These are phyloP conservation scores for Anthracocystis panici-leucophaei DNA, from an alignment of 1,284 basidiomycete species.

Conservation along the genomic window DNA sequence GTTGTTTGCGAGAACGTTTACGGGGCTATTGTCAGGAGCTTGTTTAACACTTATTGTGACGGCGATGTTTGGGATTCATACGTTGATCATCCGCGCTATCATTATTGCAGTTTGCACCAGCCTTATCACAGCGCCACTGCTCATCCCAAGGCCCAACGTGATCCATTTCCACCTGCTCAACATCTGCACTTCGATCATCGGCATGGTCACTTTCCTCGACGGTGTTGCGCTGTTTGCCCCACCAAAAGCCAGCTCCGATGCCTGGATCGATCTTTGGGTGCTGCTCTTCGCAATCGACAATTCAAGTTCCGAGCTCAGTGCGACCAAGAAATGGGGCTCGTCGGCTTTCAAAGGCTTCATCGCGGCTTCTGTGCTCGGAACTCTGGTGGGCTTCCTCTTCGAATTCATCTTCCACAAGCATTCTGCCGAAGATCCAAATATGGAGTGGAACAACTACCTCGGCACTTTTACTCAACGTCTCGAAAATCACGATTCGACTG, in stretches of 20 bases:
- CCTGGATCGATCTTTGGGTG: slow-evolving; percentile 62
- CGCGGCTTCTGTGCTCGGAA: slow-evolving; percentile 54
- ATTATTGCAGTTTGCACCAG: slow-evolving; percentile 48
- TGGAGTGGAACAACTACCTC: slow-evolving; percentile 63
- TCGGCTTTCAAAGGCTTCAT: slow-evolving; percentile 63
- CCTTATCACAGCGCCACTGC: slow-evolving; percentile 55
- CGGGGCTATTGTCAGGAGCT: slow-evolving; percentile 50
- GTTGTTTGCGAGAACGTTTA: slow-evolving; percentile 32
- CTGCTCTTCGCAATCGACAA: slow-evolving; percentile 52
- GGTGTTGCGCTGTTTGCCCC: slow-evolving; percentile 60
- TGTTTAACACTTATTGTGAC: slow-evolving; percentile 55
- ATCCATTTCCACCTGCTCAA: slow-evolving; percentile 59
- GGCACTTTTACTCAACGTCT: slow-evolving; percentile 53
- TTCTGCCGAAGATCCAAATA: slow-evolving; percentile 55
- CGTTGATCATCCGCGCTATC: slow-evolving; percentile 55
- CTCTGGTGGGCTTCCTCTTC: slow-evolving; percentile 53
- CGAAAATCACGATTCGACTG: slow-evolving; percentile 25
- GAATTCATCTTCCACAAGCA: slow-evolving; percentile 56
- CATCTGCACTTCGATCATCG: slow-evolving; percentile 57
- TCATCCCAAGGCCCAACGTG: slow-evolving; percentile 32
- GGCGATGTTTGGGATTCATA: slow-evolving; percentile 62
- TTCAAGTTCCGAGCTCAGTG: slow-evolving; percentile 25
- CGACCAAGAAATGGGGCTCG: slow-evolving; percentile 53
- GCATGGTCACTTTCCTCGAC: slow-evolving; percentile 55
- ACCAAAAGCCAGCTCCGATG: slow-evolving; percentile 36